These are phyloP conservation scores for Metschnikowia vanudenii DNA, from an alignment of 805 yeast species.

Conservation along the genomic window DNA sequence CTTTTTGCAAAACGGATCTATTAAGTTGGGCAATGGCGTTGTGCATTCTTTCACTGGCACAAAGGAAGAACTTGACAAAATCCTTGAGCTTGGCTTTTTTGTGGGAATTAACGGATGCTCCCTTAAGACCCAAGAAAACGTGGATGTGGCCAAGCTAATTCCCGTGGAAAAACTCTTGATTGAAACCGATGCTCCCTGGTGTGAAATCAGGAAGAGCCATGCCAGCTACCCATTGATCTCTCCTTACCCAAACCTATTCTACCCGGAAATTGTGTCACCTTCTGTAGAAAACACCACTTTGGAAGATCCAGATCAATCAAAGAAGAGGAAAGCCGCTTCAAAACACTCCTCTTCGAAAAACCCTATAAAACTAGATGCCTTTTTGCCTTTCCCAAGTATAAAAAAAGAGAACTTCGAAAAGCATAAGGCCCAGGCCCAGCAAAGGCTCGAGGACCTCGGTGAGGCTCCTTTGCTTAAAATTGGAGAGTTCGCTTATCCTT, in stretches of 20 bases:
- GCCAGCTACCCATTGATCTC: slow-evolving; percentile 63
- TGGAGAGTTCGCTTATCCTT: slow-evolving; percentile 37
- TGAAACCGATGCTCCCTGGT: slow-evolving; percentile 99
- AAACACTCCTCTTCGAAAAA: slow-evolving; percentile 22
- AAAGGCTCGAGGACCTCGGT: slow-evolving; percentile 8
- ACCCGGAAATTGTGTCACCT: slow-evolving; percentile 37
- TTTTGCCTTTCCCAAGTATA: slow-evolving; percentile 59
- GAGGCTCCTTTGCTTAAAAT: slow-evolving; percentile 12
- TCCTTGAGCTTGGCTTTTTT: slow-evolving; percentile 60
- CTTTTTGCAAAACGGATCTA: slow-evolving; percentile 47
- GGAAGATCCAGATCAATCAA: not conserved
- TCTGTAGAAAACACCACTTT: not conserved
- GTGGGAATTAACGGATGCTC: slow-evolving; percentile 95
- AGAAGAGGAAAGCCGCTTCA: slow-evolving; percentile 1
- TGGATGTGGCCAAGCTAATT: slow-evolving; percentile 61
- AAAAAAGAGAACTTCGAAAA: slow-evolving; percentile 60
- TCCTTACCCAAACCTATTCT: slow-evolving; percentile 54
- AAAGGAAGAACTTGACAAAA: slow-evolving; percentile 52
- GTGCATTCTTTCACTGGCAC: slow-evolving; percentile 96
- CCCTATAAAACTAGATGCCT: slow-evolving; percentile 42
- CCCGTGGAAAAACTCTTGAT: slow-evolving; percentile 72
- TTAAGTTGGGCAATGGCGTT: slow-evolving; percentile 59
- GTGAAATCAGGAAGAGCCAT: slow-evolving; percentile 85
- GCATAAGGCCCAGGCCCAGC: slow-evolving; percentile 27
- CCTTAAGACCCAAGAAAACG: slow-evolving; percentile 70